Evolutionary conservation across 2,329 filamentous ascomycete genomes (phyloP), one percentile per base, ranked within the genome.

Genomic region (Dactylellina parvicollis): DNA sequence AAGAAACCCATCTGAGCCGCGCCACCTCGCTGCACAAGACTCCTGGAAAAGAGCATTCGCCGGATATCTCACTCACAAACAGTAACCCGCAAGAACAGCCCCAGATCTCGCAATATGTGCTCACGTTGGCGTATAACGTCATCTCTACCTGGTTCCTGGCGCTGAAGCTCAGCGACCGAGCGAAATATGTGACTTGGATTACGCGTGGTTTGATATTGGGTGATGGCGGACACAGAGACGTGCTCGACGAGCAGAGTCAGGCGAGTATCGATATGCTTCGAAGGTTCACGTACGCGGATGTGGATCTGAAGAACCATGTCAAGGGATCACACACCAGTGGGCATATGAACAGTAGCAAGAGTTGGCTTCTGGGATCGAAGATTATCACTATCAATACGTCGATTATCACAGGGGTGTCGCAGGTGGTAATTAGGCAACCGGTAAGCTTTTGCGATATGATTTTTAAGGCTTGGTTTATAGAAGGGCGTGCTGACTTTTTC

Each of bases 121-220:
- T 96, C 80, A 91, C 92, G 1, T 83, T 98, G 57, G 94, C 94
- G 7, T 96, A 96, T 79, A 93, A 98, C 79, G 92, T 96, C 77
- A 93, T 99, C 76, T 90, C 92, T 1, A 97, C 96, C 79, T 99
- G 95, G 95, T 99, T 98, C 79, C 85, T 99, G 76, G 91, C 92
- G 0, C 81, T 99, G 77, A 94, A 92, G 78, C 85, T 96, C 56
- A 87, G 89, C 36, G 92, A 97, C 79, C 89, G 95, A 55, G 87
- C 89, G 32, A 91, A 88, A 74, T 89, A 96, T 76, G 92, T 97
- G 56, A 88, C 88, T 26, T 96, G 92, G 91, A 96, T 99, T 75
- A 90, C 91, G 9, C 92, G 90, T 78, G 92, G 92, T 75, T 85
- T 99, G 10, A 84, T 87, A 8, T 93, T 94, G 77, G 89, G 86